Base-by-base conservation (phyloP, 1,284 basidiomycete species). In the Volvariella volvacea region DNA sequence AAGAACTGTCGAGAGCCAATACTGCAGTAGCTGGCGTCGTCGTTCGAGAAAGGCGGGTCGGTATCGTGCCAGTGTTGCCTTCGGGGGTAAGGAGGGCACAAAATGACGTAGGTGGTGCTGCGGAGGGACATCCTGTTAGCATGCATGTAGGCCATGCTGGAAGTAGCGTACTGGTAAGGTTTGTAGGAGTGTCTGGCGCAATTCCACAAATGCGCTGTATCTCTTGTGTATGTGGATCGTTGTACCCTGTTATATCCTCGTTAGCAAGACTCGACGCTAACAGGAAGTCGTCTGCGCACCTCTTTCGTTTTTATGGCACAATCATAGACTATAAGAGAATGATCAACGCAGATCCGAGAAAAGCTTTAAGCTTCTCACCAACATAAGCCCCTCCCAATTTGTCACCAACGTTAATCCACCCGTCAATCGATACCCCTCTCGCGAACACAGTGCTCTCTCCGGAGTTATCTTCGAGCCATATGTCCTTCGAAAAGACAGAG, bases 381-480 rank as follows among this genome's bases (percentile, higher is more conserved):
- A 83, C 66, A 54, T 82, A 83, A 1, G 76, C 79, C 1, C 80
- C 79, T 15, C 76, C 74, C 0, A 66, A 65, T 41, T 67, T 68
- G 51, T 83, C 80, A 0, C 80, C 80, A 7, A 86, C 82, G 48
- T 69, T 77, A 14, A 76, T 80, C 83, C 83, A 86, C 0, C 82
- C 83, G 14, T 65, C 65, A 25, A 86, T 80, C 39, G 68, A 65
- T 2, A 85, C 80, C 50, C 77, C 74, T 36, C 76, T 68, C 2
- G 83, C 74, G 53, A 86, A 86, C 1, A 68, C 64, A 0, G 54
- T 52, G 1, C 57, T 19, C 41, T 72, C 67, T 0, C 77, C 76
- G 0, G 65, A 68, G 46, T 76, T 75, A 48, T 84, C 80, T 0
- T 69, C 75, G 6, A 85, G 65, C 72, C 78, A 85, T 22, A 86